phyloP scores from a whole-genome alignment of 2,329 filamentous ascomycete species.

The Teratosphaeria pseudoeucalypti region DNA sequence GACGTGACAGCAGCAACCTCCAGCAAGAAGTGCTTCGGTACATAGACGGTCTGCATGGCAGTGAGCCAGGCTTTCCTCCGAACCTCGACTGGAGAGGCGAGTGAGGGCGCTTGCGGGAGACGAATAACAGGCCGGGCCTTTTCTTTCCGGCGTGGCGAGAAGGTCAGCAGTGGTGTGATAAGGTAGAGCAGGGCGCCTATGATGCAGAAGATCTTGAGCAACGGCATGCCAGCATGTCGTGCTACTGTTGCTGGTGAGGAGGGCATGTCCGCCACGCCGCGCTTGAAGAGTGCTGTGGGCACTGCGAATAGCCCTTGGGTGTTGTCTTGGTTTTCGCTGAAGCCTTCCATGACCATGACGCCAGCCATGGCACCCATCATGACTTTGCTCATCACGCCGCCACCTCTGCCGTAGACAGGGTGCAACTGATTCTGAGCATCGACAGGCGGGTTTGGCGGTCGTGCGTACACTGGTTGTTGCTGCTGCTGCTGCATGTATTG shows the following conservation, averaged over 20 bases:
- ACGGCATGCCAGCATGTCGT: conserved; percentile 26
- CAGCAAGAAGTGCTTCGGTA: conserved; percentile 76
- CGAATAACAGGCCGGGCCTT: conserved; percentile 29
- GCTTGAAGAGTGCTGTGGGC: conserved; percentile 28
- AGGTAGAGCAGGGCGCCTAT: conserved; percentile 47
- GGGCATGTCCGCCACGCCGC: conserved; percentile 13
- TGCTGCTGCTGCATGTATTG: conserved; percentile 25
- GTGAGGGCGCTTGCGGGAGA: conserved; percentile 50
- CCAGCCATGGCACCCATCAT: conserved; percentile 90
- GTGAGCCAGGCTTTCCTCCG: conserved; percentile 87
- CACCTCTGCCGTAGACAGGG: conserved; percentile 30
- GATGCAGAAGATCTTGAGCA: conserved; percentile 42
- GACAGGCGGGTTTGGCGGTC: conserved; percentile 21
- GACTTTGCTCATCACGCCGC: conserved; percentile 57
- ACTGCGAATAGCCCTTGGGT: conserved; percentile 33
- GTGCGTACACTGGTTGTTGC: conserved; percentile 21
- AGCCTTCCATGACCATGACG: conserved; percentile 80
- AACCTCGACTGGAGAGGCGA: conserved; percentile 74
- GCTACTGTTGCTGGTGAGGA: conserved; percentile 13
- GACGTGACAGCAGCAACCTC: conserved; percentile 71
- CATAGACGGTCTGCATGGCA: conserved; percentile 83
- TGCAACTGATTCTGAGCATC: conserved; percentile 26
- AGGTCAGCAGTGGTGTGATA: conserved; percentile 46
- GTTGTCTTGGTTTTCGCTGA: conserved; percentile 51
- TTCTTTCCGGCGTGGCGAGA: conserved; percentile 46